Evolutionary conservation across 2,329 filamentous ascomycete species (phyloP).

Genomic region (Endocalyx cinctus): DNA sequence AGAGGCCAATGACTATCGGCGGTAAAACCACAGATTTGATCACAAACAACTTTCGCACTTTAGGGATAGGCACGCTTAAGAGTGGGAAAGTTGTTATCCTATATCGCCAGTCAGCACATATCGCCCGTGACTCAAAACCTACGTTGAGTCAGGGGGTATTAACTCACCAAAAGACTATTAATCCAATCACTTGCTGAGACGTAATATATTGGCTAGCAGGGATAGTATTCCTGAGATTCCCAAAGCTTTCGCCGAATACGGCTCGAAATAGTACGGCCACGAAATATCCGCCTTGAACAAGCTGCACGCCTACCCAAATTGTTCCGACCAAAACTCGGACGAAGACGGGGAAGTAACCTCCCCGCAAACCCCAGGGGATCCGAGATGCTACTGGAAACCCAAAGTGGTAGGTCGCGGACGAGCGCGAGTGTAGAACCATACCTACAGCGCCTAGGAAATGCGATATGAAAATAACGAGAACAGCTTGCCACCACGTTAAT

Average conservation of each 20-base stretch:
- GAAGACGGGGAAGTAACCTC: conserved; percentile 7
- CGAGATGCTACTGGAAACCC: conserved; percentile 7
- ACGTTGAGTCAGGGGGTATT: background rate
- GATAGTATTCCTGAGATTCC: conserved; percentile 5
- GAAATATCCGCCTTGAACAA: conserved; percentile 7
- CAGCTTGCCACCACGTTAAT: conserved; percentile 8
- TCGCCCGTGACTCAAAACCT: background rate
- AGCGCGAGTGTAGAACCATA: conserved; percentile 7
- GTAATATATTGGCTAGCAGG: conserved; percentile 7
- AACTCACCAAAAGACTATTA: conserved; percentile 5
- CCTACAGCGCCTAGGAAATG: conserved; percentile 6
- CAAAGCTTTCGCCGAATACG: conserved; percentile 7
- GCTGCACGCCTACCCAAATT: conserved; percentile 8
- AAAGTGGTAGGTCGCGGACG: conserved; percentile 7
- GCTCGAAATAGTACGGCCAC: conserved; percentile 6
- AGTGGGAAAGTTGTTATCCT: conserved; percentile 3
- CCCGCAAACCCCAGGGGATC: conserved; percentile 7
- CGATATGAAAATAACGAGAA: conserved; percentile 7
- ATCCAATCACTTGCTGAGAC: conserved; percentile 3
- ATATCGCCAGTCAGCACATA: background rate
- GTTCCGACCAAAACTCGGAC: conserved; percentile 5
- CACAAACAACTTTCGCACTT: conserved; percentile 3
- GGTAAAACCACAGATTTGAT: conserved; percentile 6
- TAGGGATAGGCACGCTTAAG: conserved; percentile 6
- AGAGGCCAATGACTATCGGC: conserved; percentile 7